These are phyloP conservation scores for Euphorbia celastroides DNA, from an alignment of 441 rosid genomes.

Conservation along the genomic window DNA sequence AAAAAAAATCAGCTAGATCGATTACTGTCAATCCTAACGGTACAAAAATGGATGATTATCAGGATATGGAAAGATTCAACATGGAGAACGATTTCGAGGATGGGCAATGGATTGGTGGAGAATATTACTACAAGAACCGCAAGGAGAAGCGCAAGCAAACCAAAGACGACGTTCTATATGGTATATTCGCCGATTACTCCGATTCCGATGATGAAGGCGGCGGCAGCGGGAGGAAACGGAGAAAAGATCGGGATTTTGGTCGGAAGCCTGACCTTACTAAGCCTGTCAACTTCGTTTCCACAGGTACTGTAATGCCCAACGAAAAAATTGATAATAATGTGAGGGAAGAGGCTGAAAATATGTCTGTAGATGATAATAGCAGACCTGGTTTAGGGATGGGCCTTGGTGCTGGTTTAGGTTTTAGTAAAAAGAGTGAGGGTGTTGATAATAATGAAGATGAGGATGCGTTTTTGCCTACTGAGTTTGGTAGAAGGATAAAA, in stretches of 20 bases:
- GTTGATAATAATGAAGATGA: slow-evolving; percentile 23
- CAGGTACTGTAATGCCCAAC: slow-evolving; percentile 58
- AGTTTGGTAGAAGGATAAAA: slow-evolving; percentile 58
- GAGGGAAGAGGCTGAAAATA: slow-evolving; percentile 34
- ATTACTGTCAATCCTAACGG: neutral
- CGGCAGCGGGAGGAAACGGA: slow-evolving; percentile 29
- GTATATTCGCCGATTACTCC: slow-evolving; percentile 51
- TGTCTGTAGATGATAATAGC: slow-evolving; percentile 29
- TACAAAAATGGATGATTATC: slow-evolving; percentile 57
- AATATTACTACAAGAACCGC: slow-evolving; percentile 51
- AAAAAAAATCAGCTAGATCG: neutral
- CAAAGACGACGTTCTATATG: slow-evolving; percentile 61
- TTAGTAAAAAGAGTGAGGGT: slow-evolving; percentile 14
- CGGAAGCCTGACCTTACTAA: neutral
- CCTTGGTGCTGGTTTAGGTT: slow-evolving; percentile 27
- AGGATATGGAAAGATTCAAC: slow-evolving; percentile 80
- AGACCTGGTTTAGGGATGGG: slow-evolving; percentile 53
- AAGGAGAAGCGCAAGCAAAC: slow-evolving; percentile 66
- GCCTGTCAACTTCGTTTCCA: slow-evolving; percentile 70
- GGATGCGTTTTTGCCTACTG: slow-evolving; percentile 43
- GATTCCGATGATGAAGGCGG: slow-evolving; percentile 49
- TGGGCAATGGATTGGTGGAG: slow-evolving; percentile 62
- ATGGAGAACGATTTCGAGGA: slow-evolving; percentile 83
- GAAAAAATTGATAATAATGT: slow-evolving; percentile 55
- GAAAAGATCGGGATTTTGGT: slow-evolving; percentile 31